phyloP scores from a whole-genome alignment of 1,284 basidiomycete genomes.

The Inonotus hispidus region DNA sequence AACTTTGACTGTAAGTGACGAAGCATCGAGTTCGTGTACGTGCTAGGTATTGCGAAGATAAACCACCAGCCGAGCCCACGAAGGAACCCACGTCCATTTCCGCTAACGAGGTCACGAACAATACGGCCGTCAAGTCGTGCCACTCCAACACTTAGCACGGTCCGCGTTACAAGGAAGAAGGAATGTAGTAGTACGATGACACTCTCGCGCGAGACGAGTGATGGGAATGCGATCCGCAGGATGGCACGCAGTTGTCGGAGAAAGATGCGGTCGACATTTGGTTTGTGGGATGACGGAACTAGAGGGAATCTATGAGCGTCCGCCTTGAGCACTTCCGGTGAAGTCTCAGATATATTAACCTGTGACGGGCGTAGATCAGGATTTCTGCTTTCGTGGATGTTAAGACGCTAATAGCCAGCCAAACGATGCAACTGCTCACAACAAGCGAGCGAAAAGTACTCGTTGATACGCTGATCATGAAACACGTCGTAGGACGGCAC shows the following conservation, averaged over 20 bases:
- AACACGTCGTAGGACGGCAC: neutral
- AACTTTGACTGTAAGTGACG: slow-evolving; percentile 90
- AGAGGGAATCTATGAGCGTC: slow-evolving; percentile 53
- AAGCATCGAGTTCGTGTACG: slow-evolving; percentile 96
- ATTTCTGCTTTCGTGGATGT: neutral
- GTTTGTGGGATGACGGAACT: slow-evolving; percentile 45
- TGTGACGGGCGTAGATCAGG: slow-evolving; percentile 26
- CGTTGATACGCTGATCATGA: neutral
- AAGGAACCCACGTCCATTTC: slow-evolving; percentile 81
- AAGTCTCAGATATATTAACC: slow-evolving; percentile 37
- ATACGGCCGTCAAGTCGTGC: slow-evolving; percentile 88
- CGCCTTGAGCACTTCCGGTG: slow-evolving; percentile 36
- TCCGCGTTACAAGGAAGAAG: slow-evolving; percentile 82
- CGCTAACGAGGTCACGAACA: slow-evolving; percentile 85
- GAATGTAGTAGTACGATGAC: slow-evolving; percentile 79
- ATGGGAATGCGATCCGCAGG: slow-evolving; percentile 72
- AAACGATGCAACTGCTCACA: no score
- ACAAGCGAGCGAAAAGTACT: no score
- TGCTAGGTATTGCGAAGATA: slow-evolving; percentile 84
- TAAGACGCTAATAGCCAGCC: no score
- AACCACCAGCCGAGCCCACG: slow-evolving; percentile 88
- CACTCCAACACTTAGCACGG: slow-evolving; percentile 82
- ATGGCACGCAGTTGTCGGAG: slow-evolving; percentile 76
- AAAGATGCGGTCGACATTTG: slow-evolving; percentile 77
- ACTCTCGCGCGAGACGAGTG: slow-evolving; percentile 69